phyloP scores from a whole-genome alignment of 2,329 filamentous ascomycete genomes.

The Hymenoscyphus linearis region DNA sequence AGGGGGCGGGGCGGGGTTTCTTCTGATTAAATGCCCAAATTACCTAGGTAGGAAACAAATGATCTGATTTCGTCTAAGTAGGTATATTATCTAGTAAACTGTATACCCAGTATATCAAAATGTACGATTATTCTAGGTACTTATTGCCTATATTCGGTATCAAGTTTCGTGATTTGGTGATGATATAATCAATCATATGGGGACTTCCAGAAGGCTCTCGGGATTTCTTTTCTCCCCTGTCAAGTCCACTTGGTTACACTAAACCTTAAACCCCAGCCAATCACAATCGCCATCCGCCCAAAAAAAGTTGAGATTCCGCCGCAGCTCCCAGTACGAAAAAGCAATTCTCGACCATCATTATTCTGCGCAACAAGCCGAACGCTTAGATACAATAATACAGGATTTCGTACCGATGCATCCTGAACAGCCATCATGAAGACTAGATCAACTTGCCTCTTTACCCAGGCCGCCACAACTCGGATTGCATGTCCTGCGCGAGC shows the following conservation, averaged over 20 bases:
- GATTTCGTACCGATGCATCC: neutral
- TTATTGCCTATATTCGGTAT: no score
- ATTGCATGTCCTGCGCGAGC: constrained; percentile 25
- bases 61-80: no score
- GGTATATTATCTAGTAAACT: no score
- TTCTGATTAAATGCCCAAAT: no score
- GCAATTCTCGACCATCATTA: neutral
- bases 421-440: constrained; percentile 25
- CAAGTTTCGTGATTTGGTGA: neutral
- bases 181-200: neutral
- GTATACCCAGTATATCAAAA: no score
- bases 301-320: constrained; percentile 6
- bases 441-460: constrained; percentile 29
- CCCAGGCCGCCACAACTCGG: constrained; percentile 28
- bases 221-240: constrained; percentile 4
- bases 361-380: neutral
- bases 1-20: no score
- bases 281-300: constrained; percentile 2
- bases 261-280: constrained; percentile 5
- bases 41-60: no score
- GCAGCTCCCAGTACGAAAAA: neutral
- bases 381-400: neutral
- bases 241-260: neutral
- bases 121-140: no score
- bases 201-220: constrained; percentile 12